Base-by-base conservation (phyloP, 2,329 filamentous ascomycete genomes). In the Eurotiales sp. region DNA sequence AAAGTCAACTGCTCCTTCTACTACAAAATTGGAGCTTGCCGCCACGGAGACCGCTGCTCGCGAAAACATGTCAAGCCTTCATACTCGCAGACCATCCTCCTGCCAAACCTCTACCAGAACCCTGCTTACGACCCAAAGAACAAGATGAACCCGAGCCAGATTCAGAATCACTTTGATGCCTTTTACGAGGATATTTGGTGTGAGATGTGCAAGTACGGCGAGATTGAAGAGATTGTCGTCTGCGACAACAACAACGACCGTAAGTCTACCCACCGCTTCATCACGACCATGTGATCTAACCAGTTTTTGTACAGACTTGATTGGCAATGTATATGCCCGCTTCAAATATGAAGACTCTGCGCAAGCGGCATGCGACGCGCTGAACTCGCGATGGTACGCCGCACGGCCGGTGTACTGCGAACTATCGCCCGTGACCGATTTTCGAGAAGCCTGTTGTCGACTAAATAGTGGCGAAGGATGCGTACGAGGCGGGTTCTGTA, bases 181-280 rank as follows among this genome's bases (percentile, higher is more conserved):
- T 99, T 99, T 73, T 99, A 99, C 79, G 93, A 99, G 77, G 93
- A 99, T 71, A 90, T 99, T 60, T 99, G 93, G 92, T 97, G 92
- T 77, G 93, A 99, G 82, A 89, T 99, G 78, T 97, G 93, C 86
- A 90, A 95, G 75, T 99, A 95, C 71, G 93, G 93, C 61, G 90
- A 97, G 75, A 80, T 97, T 30, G 93, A 99, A 75, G 93, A 99
- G 76, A 83, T 99, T 11, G 93, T 99, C 11, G 92, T 99, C 2
- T 99, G 93, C 75, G 93, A 99, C 77, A 99, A 99, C 74, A 97
- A 97, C 75, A 99, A 99, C 75, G 93, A 99, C 69, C 92, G 85
- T 88, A 71, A 62, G 85, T 82, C 52, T 50, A 42, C 27, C n/a
- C 25, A 36, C 50, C 29, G 11, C 27, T 8, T 21, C 12, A 7